A percentile compares a stretch with the other conserved stretches of the same genome.
phyloP scores from a whole-genome alignment of 305 asterid species.

The Fraxinus latifolia region DNA sequence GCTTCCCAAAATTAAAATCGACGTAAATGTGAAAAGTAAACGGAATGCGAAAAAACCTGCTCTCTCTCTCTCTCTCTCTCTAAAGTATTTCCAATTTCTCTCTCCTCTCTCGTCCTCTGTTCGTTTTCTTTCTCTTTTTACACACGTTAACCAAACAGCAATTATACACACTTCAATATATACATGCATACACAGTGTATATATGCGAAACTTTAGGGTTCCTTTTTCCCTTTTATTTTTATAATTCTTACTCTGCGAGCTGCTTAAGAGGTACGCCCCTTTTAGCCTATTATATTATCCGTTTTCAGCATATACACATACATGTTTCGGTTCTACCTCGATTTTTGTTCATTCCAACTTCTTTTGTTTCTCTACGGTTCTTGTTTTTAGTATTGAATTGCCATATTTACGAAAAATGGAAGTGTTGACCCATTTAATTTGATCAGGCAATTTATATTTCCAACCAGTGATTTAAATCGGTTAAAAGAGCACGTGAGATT shows the following conservation, averaged over 20 bases:
- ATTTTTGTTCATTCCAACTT: constrained; percentile 3
- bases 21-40: background rate
- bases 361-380: background rate
- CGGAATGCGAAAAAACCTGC: background rate
- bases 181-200: constrained; percentile 2
- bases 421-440: constrained; percentile 23
- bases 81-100: background rate
- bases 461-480: constrained; percentile 32
- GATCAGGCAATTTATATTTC: constrained; percentile 49
- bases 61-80: background rate
- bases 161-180: background rate
- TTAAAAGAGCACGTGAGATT: constrained; percentile 28
- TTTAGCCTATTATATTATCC: constrained; percentile 17
- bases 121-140: background rate
- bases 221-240: constrained; percentile 26
- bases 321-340: background rate
- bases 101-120: background rate
- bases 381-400: constrained; percentile 10
- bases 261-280: constrained; percentile 49
- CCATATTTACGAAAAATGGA: background rate
- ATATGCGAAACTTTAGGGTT: constrained; percentile 35
- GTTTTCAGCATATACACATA: background rate
- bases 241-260: constrained; percentile 30
- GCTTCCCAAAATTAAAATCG: background rate
- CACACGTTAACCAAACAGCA: constrained; percentile 8